Conservation (phyloP, 1,284 basidiomycete species). For the Apiotrichum brassicae region DNA sequence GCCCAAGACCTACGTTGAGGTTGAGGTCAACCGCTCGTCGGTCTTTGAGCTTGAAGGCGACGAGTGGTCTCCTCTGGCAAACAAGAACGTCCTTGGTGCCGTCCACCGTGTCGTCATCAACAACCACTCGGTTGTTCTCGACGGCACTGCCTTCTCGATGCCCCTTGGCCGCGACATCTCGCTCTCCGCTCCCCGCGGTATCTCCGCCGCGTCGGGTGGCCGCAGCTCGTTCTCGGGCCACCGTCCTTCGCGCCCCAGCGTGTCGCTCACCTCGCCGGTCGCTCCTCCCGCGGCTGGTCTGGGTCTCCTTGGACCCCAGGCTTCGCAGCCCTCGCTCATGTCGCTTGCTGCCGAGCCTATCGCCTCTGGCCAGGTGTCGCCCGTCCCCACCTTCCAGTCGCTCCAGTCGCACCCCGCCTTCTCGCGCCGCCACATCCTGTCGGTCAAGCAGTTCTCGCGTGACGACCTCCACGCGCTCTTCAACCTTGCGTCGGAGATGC, state of each 20-base stretch:
- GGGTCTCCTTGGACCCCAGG: constrained; percentile 12
- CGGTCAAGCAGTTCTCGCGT: constrained; percentile 88
- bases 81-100: constrained; percentile 61
- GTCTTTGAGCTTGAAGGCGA: constrained; percentile 53
- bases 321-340: constrained; percentile 32
- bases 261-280: constrained; percentile 17
- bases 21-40: constrained; percentile 74
- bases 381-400: constrained; percentile 48
- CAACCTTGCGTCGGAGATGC: constrained; percentile 93
- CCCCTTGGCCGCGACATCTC: constrained; percentile 74
- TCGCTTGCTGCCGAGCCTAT: constrained; percentile 29
- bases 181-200: constrained; percentile 52
- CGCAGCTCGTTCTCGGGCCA: constrained; percentile 40
- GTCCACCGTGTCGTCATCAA: constrained; percentile 89
- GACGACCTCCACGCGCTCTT: constrained; percentile 92
- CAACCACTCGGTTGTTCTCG: constrained; percentile 85
- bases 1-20: constrained; percentile 81
- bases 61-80: constrained; percentile 79
- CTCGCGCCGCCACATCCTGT: constrained; percentile 83
- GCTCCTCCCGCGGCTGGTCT: constrained; percentile 14
- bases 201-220: neutral
- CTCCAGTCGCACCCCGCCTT: constrained; percentile 62
- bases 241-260: constrained; percentile 29
- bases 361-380: constrained; percentile 11
- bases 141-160: constrained; percentile 66